These are phyloP conservation scores for Metschnikowia corniflorae DNA, from an alignment of 805 yeast species.

Conservation along the genomic window DNA sequence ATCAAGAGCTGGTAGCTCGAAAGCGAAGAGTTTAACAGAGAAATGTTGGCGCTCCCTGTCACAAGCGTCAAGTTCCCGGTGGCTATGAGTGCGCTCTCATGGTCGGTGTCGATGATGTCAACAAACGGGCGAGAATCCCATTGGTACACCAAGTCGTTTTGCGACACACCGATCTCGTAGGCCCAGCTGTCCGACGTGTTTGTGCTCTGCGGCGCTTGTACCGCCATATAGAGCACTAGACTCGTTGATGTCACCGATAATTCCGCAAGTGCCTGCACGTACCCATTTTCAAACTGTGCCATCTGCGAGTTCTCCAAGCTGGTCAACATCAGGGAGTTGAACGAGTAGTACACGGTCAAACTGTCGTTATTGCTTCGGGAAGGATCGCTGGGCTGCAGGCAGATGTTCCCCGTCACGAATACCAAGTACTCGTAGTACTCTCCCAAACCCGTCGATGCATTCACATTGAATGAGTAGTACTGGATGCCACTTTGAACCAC, in stretches of 20 bases:
- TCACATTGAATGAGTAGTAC: conserved; percentile 42
- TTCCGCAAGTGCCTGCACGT: conserved; percentile 39
- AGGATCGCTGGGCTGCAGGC: conserved; percentile 32
- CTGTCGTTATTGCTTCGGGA: conserved; percentile 19
- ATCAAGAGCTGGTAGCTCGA: conserved; percentile 43
- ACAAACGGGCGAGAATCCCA: conserved; percentile 63
- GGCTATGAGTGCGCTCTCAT: conserved; percentile 59
- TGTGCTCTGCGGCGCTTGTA: conserved; percentile 39
- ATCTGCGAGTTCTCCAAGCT: conserved; percentile 28
- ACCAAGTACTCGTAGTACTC: conserved; percentile 45
- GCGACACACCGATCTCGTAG: conserved; percentile 66
- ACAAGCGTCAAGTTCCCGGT: conserved; percentile 48
- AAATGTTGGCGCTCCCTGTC: conserved; percentile 1
- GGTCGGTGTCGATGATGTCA: conserved; percentile 65
- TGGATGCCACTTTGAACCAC: conserved; percentile 39
- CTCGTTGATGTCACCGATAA: conserved; percentile 21
- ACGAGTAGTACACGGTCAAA: conserved; percentile 38
- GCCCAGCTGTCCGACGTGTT: conserved; percentile 46
- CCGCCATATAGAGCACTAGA: conserved; percentile 33
- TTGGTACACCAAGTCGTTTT: conserved; percentile 58
- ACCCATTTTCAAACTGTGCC: conserved; percentile 31
- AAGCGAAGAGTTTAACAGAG: conserved; percentile 22
- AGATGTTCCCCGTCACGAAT: conserved; percentile 50
- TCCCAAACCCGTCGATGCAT: conserved; percentile 43
- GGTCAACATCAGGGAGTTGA: conserved; percentile 32